Conservation (phyloP, 306 rosid species). For the Lablab purpureus region DNA sequence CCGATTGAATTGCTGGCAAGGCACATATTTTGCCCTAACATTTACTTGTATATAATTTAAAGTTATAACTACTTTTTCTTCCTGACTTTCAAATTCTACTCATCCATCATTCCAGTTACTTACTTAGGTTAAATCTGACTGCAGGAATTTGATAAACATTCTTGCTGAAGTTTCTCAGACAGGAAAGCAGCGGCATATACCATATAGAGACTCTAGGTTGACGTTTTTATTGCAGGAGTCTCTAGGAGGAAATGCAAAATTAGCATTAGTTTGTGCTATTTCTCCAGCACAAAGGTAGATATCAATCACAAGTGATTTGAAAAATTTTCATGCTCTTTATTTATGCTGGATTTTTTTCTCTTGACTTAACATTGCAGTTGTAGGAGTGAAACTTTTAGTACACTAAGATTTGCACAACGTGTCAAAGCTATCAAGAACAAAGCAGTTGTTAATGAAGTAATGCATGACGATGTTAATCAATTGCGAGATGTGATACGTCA, state of each 20-base stretch:
- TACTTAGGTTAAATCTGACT: conserved; percentile 42
- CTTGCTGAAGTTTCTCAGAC: conserved; percentile 97
- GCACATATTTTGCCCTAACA: conserved; percentile 18
- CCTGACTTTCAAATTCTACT: conserved; percentile 24
- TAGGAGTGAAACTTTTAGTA: conserved; percentile 87
- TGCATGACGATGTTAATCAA: conserved; percentile 82
- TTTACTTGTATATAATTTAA: conserved; percentile 2
- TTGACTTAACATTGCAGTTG: conserved; percentile 62
- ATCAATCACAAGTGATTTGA: conserved; percentile 27
- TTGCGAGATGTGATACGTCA: conserved; percentile 85
- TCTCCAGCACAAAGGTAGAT: conserved; percentile 85
- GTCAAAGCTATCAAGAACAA: conserved; percentile 90
- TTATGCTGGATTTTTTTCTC: conserved; percentile 46
- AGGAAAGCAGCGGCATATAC: conserved; percentile 94
- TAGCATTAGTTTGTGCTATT: conserved; percentile 91
- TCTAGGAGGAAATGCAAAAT: conserved; percentile 96
- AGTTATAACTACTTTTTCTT: background rate
- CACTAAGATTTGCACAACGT: conserved; percentile 92
- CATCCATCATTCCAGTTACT: conserved; percentile 31
- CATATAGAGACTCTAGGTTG: conserved; percentile 89
- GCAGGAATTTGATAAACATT: conserved; percentile 94
- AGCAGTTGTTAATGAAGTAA: conserved; percentile 89
- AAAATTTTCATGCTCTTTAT: background rate
- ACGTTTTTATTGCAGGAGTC: conserved; percentile 94
- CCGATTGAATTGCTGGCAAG: conserved; percentile 4